Conservation (phyloP, 495 filamentous ascomycete genomes). For the Penicillium chermesinum region DNA sequence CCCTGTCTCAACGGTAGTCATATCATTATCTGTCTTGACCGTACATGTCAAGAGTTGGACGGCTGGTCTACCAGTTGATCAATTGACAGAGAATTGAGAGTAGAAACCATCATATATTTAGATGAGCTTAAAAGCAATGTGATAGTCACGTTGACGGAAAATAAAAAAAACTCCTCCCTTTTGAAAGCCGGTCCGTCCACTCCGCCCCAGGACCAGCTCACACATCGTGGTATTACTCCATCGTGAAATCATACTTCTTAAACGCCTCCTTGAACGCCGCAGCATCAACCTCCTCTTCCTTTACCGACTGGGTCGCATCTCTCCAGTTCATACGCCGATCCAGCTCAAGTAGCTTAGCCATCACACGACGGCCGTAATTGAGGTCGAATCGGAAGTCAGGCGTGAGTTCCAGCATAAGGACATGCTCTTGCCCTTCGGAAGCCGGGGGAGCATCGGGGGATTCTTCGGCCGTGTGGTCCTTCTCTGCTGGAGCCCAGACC, state of each 20-base stretch:
- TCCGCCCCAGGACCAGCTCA: too few relatives aligned
- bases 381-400: slow-evolving; percentile 54
- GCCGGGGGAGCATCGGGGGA: not conserved
- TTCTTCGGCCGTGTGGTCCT: not conserved
- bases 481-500: slow-evolving; percentile 53
- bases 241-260: slow-evolving; percentile 74
- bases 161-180: too few relatives aligned
- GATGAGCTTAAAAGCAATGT: too few relatives aligned
- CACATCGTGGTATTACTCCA: slow-evolving; percentile 41
- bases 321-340: slow-evolving; percentile 73
- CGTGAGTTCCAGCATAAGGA: slow-evolving; percentile 48
- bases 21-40: too few relatives aligned
- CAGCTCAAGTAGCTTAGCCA: slow-evolving; percentile 79
- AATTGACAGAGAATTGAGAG: too few relatives aligned
- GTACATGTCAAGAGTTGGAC: too few relatives aligned
- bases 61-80: too few relatives aligned
- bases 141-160: too few relatives aligned
- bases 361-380: slow-evolving; percentile 68
- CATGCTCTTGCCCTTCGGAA: slow-evolving; percentile 33
- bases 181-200: too few relatives aligned
- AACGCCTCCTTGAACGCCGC: slow-evolving; percentile 79
- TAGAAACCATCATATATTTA: too few relatives aligned
- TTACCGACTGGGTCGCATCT: slow-evolving; percentile 59
- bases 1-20: too few relatives aligned
- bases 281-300: slow-evolving; percentile 78